Evolutionary conservation across 768 basidiomycete genomes (phyloP).

Genomic region (Mrakia blollopis): DNA sequence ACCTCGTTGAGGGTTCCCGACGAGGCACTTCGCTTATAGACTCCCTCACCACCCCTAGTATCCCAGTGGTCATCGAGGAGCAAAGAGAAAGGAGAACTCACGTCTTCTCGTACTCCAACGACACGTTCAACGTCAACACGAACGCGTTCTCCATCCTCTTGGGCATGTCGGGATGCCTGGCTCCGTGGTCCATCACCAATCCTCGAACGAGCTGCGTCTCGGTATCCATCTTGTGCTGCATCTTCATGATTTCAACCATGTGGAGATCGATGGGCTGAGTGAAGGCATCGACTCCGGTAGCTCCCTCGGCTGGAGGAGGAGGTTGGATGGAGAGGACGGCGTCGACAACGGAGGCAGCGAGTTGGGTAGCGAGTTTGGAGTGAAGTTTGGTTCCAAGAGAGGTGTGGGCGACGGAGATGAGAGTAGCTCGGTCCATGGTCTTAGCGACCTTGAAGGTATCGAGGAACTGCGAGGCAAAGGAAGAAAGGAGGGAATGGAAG

Average conservation of each 20-base stretch:
- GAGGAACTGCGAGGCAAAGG: constrained; percentile 61
- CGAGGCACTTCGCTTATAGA: too few relatives aligned
- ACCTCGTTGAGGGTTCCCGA: too few relatives aligned
- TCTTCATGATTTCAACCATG: constrained; percentile 99
- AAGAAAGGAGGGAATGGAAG: neutral
- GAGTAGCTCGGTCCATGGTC: constrained; percentile 74
- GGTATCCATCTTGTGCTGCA: constrained; percentile 97
- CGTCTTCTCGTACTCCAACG: constrained; percentile 99
- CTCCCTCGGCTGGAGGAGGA: constrained; percentile 51
- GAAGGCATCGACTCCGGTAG: constrained; percentile 64
- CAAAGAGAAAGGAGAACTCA: constrained; percentile 48
- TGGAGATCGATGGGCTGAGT: constrained; percentile 92
- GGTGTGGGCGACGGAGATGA: constrained; percentile 91
- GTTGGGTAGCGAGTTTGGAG: constrained; percentile 69
- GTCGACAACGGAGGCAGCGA: constrained; percentile 90
- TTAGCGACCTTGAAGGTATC: constrained; percentile 74
- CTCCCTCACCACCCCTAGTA: too few relatives aligned
- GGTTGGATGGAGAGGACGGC: constrained; percentile 79
- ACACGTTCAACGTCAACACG: constrained; percentile 93
- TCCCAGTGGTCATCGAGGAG: neutral
- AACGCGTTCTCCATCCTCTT: constrained; percentile 95
- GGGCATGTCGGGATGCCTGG: constrained; percentile 95
- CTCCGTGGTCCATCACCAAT: constrained; percentile 93
- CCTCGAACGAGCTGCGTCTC: constrained; percentile 95
- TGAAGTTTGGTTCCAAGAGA: constrained; percentile 92